Evolutionary conservation across 1,139 yeast species (phyloP), one percentile per base, ranked within the genome.

Genomic region (Geotrichum reessii): DNA sequence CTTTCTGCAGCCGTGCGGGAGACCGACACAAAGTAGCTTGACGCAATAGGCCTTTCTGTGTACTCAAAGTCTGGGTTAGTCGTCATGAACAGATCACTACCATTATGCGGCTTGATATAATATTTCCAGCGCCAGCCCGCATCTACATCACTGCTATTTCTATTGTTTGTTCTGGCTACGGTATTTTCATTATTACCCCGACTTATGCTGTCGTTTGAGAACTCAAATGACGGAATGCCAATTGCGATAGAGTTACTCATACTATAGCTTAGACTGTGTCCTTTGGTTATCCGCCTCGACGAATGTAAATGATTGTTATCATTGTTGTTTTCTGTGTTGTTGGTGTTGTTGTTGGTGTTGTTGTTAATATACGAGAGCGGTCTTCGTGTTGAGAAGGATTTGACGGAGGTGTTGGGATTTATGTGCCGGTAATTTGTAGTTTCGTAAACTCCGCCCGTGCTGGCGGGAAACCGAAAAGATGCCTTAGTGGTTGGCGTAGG

Each of bases 151-250:
- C 44, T 37, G 5, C 21, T 37, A n/a, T 37, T 37, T 17, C n/a
- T 17, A 37, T 7, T n/a, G 19, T 17, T 37, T 6, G 8, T n/a
- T 12, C 44, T 14, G 17, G 40, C 7, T 5, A 19, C 21, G 2
- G 44, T 12, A 8, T 19, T 14, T 2, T 37, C 44, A 8, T 19
- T 37, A 17, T 17, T 37, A 2, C 17, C 44, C 9, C 44, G 14
- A 17, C 44, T 9, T 3, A 17, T 8, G n/a, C 44, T 17, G 21
- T 37, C 17, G 44, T 12, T 37, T n/a, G 22, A 37, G 21, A 14
- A 14, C 44, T 37, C 44, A 52, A 52, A 52, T n/a, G 50, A 17
- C n/a, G 55, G 55, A n/a, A 52, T 46, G 24, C 55, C 55, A 12
- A 24, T 46, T 2, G 55, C 55, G 3, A 52, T 42, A 8, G 55